Conservation (phyloP, 2,329 filamentous ascomycete species). For the Aphanoascus verrucosus region DNA sequence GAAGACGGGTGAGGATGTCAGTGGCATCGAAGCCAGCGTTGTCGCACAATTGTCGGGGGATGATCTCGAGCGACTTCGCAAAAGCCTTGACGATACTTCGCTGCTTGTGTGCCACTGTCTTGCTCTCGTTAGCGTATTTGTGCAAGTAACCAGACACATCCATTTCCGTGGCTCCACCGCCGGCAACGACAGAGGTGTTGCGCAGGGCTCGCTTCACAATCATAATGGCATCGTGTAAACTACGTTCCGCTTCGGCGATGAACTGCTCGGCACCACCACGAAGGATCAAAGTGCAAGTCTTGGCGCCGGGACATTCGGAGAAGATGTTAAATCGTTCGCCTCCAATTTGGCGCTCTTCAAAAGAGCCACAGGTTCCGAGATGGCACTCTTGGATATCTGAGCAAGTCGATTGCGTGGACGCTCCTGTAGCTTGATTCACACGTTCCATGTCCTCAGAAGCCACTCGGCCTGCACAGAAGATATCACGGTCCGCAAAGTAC, state of each 20-base stretch:
- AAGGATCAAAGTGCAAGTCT: constrained; percentile 92
- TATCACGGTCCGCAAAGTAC: constrained; percentile 92
- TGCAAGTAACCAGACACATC: constrained; percentile 90
- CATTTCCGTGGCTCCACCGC: constrained; percentile 93
- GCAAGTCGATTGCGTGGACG: constrained; percentile 87
- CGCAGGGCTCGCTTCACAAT: constrained; percentile 97
- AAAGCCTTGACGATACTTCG: constrained; percentile 97
- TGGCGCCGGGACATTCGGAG: constrained; percentile 85
- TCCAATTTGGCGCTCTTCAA: constrained; percentile 95
- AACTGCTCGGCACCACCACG: constrained; percentile 97
- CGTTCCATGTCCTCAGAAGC: constrained; percentile 87
- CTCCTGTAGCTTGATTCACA: constrained; percentile 87
- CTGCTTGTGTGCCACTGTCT: constrained; percentile 87
- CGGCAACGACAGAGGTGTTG: constrained; percentile 88
- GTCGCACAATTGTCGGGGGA: constrained; percentile 93
- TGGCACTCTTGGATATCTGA: constrained; percentile 84
- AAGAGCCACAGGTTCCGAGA: constrained; percentile 77
- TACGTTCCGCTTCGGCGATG: constrained; percentile 96
- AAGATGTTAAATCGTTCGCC: constrained; percentile 98
- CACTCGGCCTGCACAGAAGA: constrained; percentile 96
- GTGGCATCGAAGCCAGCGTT: constrained; percentile 98
- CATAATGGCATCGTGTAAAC: constrained; percentile 98
- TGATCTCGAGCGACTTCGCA: constrained; percentile 91
- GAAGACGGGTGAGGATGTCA: constrained; percentile 90
- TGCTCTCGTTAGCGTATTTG: constrained; percentile 63